A percentile compares a stretch with the other conserved stretches of the same genome.
Evolutionary conservation across 2,329 filamentous ascomycete species (phyloP).

Genomic region (Massarina eburnea): DNA sequence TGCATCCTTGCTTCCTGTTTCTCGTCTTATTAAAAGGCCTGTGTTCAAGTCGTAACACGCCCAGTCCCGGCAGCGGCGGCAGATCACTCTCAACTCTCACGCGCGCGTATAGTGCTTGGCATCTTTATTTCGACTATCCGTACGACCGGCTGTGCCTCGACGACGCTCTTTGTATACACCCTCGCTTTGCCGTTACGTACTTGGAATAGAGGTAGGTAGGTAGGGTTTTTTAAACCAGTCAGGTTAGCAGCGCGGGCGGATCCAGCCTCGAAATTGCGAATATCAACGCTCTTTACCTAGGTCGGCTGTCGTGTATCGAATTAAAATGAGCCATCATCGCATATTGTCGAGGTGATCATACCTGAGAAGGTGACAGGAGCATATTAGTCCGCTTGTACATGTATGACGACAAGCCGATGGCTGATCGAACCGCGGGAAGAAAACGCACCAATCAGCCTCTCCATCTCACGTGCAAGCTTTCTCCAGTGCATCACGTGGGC

Average conservation of each 20-base stretch:
- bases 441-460: too few species aligned
- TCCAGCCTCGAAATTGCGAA: not conserved
- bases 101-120: not conserved
- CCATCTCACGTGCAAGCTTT: too few species aligned
- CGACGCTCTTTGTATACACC: not conserved
- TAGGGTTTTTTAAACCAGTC: too few species aligned
- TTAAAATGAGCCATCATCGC: not conserved
- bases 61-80: conserved; percentile 2
- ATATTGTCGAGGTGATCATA: too few species aligned
- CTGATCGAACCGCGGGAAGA: not conserved
- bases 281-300: not conserved
- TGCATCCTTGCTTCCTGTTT: not conserved
- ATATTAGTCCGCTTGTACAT: not conserved
- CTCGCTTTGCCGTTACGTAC: not conserved
- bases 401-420: not conserved
- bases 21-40: not conserved
- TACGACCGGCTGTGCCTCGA: conserved; percentile 2
- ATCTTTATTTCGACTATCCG: conserved; percentile 1
- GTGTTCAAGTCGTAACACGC: conserved; percentile 4
- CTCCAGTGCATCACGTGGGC: too few species aligned
- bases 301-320: not conserved
- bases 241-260: too few species aligned
- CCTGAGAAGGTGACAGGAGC: too few species aligned
- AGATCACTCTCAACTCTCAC: conserved; percentile 3
- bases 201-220: not conserved